Evolutionary conservation across 148 eudicot species (phyloP).

Genomic region (Fallopia convolvulus): DNA sequence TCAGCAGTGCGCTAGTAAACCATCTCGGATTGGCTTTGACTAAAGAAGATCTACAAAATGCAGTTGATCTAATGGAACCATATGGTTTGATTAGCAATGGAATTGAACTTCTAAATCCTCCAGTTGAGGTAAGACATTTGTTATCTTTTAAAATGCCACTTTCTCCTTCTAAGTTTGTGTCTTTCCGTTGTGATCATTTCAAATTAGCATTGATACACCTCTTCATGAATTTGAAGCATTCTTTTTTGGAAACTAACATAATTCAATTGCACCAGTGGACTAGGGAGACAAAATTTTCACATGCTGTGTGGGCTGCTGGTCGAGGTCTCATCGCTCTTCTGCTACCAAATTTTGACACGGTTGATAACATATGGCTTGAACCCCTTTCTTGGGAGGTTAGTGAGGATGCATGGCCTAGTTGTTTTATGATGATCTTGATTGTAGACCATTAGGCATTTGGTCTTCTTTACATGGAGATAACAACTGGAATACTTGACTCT

Average conservation of each 20-base stretch:
- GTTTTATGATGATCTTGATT: neutral
- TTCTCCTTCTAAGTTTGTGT: neutral
- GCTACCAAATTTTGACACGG: slow-evolving; percentile 82
- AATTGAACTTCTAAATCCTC: slow-evolving; percentile 66
- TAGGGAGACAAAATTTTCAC: slow-evolving; percentile 73
- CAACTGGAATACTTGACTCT: neutral
- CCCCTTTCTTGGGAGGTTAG: slow-evolving; percentile 89
- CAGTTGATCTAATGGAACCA: slow-evolving; percentile 90
- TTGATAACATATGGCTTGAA: slow-evolving; percentile 91
- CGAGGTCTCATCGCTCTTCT: slow-evolving; percentile 81
- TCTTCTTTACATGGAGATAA: neutral
- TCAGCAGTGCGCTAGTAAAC: slow-evolving; percentile 62
- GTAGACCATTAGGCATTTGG: slow-evolving; percentile 1
- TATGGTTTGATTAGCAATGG: slow-evolving; percentile 84
- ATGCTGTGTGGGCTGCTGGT: slow-evolving; percentile 99
- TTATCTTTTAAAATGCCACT: neutral
- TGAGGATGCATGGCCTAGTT: neutral
- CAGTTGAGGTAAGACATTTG: slow-evolving; percentile 58
- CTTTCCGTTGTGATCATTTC: neutral
- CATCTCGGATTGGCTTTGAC: slow-evolving; percentile 84
- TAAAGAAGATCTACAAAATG: slow-evolving; percentile 67
- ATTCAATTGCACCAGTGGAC: slow-evolving; percentile 55
- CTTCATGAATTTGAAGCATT: neutral
- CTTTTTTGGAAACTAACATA: slow-evolving; percentile 3
- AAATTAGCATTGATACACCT: neutral